Base-by-base conservation (phyloP, 495 filamentous ascomycete species). In the Penicillium waksmanii region DNA sequence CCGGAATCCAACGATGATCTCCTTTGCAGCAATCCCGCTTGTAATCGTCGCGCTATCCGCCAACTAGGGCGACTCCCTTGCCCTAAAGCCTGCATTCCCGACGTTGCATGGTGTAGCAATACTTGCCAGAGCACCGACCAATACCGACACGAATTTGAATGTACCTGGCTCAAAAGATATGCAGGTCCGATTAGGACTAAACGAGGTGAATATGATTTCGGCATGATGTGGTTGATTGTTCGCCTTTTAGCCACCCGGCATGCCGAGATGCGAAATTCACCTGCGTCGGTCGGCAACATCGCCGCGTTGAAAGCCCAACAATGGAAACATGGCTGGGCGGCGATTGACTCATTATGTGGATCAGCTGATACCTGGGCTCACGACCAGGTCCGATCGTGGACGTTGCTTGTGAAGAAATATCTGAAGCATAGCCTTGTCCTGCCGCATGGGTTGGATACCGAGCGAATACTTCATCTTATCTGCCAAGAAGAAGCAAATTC, bases 401-500 rank as follows among this genome's bases (percentile, higher is more conserved):
- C 57, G 0, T 50, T 50, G 6, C 55, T 76, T n/a, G 71, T 68
- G 17, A 76, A 76, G 64, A 78, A 73, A 48, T 78, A 78, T 61
- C 63, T 78, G 1, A 57, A 58, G 43, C 63, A 43, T 31, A 61
- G 60, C 23, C 33, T 57, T 1, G 38, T 44, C 3, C 46, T 76
- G 7, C 63, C 73, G 3, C 73, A 77, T 62, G 63, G 49, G 0
- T 35, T 75, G 42, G 50, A 36, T 4, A 36, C 55, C 21, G 65
- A 66, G 0, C 63, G 62, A 0, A 48, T 77, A 8, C 53, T 77
- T 33, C 58, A 63, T 46, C 58, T 77, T 13, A 72, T 77, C 19
- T 77, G 75, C 33, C 65, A 68, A 21, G 73, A 77, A 60, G 75
- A 77, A 44, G 73, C 75, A 9, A 77, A 77, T 51, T 77, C 75